Conservation (phyloP, 2,329 filamentous ascomycete species). For the Chrysoporthe deuterocubensis region DNA sequence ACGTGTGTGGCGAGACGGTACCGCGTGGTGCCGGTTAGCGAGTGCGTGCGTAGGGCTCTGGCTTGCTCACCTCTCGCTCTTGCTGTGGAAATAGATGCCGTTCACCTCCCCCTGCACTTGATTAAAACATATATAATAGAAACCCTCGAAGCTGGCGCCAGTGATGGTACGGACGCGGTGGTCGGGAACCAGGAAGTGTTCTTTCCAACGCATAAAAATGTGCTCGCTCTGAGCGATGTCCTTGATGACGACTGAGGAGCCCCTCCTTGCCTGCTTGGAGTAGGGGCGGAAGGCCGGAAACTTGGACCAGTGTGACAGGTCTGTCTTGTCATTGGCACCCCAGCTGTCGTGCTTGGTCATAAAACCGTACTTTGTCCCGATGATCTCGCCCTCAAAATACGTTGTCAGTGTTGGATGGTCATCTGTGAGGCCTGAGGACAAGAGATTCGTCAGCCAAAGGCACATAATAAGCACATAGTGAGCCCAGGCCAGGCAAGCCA, state of each 20-base stretch:
- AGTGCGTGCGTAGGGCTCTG: not conserved
- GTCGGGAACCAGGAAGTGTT: slow-evolving; percentile 95
- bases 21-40: not conserved
- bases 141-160: slow-evolving; percentile 95
- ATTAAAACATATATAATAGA: slow-evolving; percentile 99
- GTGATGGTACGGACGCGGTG: slow-evolving; percentile 89
- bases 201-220: slow-evolving; percentile 99
- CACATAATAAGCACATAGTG: not conserved
- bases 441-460: not conserved
- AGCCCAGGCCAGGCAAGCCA: slow-evolving; percentile 17
- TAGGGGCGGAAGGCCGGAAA: slow-evolving; percentile 87
- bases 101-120: slow-evolving; percentile 83
- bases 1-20: slow-evolving; percentile 7
- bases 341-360: slow-evolving; percentile 85
- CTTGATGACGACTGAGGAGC: slow-evolving; percentile 59
- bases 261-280: slow-evolving; percentile 60
- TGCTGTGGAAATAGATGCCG: slow-evolving; percentile 97
- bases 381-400: slow-evolving; percentile 98
- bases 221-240: slow-evolving; percentile 81
- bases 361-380: slow-evolving; percentile 94
- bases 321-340: slow-evolving; percentile 90
- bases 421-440: slow-evolving; percentile 76
- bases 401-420: slow-evolving; percentile 98
- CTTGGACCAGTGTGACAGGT: slow-evolving; percentile 90
- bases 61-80: slow-evolving; percentile 86